These are phyloP conservation scores for Xanthoceras sorbifolium DNA, from an alignment of 345 rosid genomes.

Conservation along the genomic window DNA sequence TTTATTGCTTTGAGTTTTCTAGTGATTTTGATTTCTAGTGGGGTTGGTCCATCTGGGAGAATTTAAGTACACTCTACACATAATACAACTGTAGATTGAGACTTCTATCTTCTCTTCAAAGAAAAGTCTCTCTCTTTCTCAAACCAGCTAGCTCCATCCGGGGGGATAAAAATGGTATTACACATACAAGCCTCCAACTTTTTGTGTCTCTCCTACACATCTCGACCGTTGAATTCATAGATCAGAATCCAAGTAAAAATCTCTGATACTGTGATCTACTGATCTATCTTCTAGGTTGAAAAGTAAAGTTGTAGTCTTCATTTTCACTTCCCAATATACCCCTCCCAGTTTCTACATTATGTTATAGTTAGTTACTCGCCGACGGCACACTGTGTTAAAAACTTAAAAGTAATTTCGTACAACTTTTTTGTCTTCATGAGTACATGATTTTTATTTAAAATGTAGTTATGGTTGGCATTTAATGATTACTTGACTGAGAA, in stretches of 20 bases:
- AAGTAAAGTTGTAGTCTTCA: conserved; percentile 30
- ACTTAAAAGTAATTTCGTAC: conserved; percentile 22
- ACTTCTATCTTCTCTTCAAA: conserved; percentile 81
- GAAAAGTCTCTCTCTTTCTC: conserved; percentile 45
- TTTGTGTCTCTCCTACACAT: conserved; percentile 10
- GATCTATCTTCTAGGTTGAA: conserved; percentile 31
- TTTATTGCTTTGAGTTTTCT: conserved; percentile 28
- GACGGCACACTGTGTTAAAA: conserved; percentile 27
- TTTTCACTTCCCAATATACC: conserved; percentile 28
- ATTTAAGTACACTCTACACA: conserved; percentile 45
- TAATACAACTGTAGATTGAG: conserved; percentile 65
- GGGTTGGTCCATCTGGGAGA: conserved; percentile 44
- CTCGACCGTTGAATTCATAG: conserved; percentile 17
- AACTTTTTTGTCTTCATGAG: conserved; percentile 10
- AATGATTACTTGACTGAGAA: conserved; percentile 54
- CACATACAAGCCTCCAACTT: conserved; percentile 28
- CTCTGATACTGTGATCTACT: conserved; percentile 4
- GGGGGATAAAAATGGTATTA: conserved; percentile 37
- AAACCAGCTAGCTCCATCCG: conserved; percentile 23
- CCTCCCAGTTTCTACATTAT: conserved; percentile 1
- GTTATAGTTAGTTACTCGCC: neutral
- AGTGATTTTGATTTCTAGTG: conserved; percentile 36
- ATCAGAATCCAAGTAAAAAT: conserved; percentile 17
- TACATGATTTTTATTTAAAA: conserved; percentile 5
- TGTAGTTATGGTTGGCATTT: conserved; percentile 44